Evolutionary conservation across 257 asterid species (phyloP).

Genomic region (Plantago elongata): DNA sequence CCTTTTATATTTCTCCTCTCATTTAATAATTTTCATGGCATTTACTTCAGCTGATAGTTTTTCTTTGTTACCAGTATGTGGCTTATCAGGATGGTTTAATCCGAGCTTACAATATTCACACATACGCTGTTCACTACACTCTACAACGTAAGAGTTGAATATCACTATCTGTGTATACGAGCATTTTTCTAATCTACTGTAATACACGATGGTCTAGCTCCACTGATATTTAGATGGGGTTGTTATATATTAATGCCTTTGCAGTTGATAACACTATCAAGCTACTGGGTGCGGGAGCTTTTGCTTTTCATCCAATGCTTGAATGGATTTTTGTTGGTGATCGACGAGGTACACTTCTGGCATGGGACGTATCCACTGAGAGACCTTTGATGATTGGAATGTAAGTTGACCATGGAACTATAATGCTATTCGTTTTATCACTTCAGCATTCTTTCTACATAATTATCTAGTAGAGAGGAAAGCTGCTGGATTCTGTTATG

Average conservation of each 20-base stretch:
- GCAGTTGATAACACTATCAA: slow-evolving; percentile 96
- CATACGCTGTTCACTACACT: slow-evolving; percentile 93
- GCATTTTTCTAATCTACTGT: slow-evolving; percentile 8
- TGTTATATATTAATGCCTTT: slow-evolving; percentile 24
- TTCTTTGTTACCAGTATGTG: slow-evolving; percentile 65
- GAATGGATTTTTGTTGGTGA: slow-evolving; percentile 99
- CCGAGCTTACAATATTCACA: slow-evolving; percentile 89
- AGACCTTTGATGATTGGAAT: slow-evolving; percentile 99
- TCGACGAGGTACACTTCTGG: slow-evolving; percentile 96
- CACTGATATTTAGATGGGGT: slow-evolving; percentile 12
- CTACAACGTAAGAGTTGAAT: slow-evolving; percentile 71
- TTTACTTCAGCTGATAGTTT: slow-evolving; percentile 20
- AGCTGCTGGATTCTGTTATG: background rate
- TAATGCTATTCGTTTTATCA: slow-evolving; percentile 10
- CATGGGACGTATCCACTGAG: slow-evolving; percentile 99
- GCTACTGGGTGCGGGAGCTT: slow-evolving; percentile 96
- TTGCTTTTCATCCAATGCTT: slow-evolving; percentile 92
- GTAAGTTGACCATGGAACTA: slow-evolving; percentile 44
- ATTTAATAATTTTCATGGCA: slow-evolving; percentile 11
- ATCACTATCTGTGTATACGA: slow-evolving; percentile 12
- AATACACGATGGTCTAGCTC: slow-evolving; percentile 16
- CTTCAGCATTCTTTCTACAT: slow-evolving; percentile 1
- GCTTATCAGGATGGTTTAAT: slow-evolving; percentile 97
- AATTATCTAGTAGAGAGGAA: slow-evolving; percentile 19
- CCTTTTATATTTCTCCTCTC: background rate